Percentiles rank a stretch among this genome's conserved stretches.
Conservation (phyloP, 75 land plant genomes). For the Isoetes taiwanensis region DNA sequence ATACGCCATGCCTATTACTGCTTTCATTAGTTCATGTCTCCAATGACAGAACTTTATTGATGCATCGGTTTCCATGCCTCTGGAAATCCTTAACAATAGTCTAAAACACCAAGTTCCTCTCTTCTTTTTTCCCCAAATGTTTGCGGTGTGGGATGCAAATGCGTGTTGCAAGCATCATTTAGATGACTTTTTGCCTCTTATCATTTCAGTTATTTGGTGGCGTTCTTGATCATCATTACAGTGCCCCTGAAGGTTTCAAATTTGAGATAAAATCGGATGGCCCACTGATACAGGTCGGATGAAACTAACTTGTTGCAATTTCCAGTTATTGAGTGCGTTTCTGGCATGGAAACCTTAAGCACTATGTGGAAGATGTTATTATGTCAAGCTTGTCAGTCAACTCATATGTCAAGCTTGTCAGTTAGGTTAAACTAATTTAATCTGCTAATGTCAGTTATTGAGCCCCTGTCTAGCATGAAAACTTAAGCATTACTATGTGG, state of each 20-base stretch:
- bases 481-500: too few species aligned
- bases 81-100: neutral
- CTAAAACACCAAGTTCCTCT: neutral
- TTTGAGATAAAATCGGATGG: neutral
- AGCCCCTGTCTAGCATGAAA: too few species aligned
- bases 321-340: neutral
- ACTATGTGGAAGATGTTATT: neutral
- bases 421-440: too few species aligned
- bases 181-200: neutral
- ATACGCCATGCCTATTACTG: too few species aligned
- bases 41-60: neutral
- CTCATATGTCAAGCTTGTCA: too few species aligned
- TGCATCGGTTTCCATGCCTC: neutral
- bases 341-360: neutral
- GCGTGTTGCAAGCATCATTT: neutral
- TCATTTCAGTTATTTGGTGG: conserved; percentile 10
- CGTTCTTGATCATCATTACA: neutral
- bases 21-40: too few species aligned
- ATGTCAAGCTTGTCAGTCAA: too few species aligned
- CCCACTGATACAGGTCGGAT: neutral
- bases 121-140: neutral
- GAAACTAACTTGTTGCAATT: too few species aligned
- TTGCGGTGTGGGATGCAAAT: neutral
- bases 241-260: conserved; percentile 9
- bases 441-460: too few species aligned